phyloP scores from a whole-genome alignment of 768 basidiomycete genomes.

The Trametes gibbosa region DNA sequence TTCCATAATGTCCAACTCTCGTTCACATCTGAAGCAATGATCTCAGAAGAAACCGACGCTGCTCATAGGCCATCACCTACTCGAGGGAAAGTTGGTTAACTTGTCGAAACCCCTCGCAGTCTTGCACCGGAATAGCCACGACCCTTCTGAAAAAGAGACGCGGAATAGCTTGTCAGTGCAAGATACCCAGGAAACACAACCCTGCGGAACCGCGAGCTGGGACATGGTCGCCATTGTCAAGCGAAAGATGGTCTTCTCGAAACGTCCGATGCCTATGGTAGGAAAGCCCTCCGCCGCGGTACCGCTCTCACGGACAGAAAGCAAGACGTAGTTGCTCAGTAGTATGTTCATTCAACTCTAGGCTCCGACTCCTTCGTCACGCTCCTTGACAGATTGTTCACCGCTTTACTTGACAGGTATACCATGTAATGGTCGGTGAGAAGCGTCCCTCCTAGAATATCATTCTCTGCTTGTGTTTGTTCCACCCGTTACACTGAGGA shows the following conservation, averaged over 20 bases:
- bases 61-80: conserved; percentile 81
- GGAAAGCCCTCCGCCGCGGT: conserved; percentile 1
- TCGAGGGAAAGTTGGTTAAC: conserved; percentile 80
- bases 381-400: no score
- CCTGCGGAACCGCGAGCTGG: conserved; percentile 38
- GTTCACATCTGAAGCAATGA: not conserved
- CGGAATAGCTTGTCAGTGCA: conserved; percentile 18
- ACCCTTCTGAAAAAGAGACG: conserved; percentile 20
- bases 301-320: conserved; percentile 6
- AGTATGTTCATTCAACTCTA: no score
- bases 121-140: conserved; percentile 42
- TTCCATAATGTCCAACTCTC: not conserved
- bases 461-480: no score
- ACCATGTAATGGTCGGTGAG: no score
- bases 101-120: conserved; percentile 84
- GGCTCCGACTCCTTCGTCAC: no score
- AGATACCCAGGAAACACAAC: conserved; percentile 18
- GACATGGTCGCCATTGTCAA: conserved; percentile 69
- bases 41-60: conserved; percentile 74
- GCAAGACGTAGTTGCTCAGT: not conserved
- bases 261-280: conserved; percentile 73
- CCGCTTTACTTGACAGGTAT: no score
- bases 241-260: conserved; percentile 80
- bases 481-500: no score
- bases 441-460: no score